These are phyloP conservation scores for Verbascum thapsus DNA, from an alignment of 257 asterid species.

Conservation along the genomic window DNA sequence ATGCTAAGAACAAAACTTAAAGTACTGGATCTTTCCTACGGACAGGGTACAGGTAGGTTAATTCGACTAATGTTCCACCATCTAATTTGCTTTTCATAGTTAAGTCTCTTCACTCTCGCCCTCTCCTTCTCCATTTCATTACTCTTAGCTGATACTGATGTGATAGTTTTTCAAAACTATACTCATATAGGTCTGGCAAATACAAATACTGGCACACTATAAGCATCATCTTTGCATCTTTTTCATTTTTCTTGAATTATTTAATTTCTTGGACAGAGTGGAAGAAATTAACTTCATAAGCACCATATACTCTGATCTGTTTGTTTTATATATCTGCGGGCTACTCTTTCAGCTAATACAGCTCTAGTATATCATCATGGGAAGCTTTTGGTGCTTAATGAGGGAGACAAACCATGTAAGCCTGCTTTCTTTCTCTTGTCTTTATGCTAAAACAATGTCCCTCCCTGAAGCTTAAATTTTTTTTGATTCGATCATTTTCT, in stretches of 20 bases:
- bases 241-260: neutral
- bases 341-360: constrained; percentile 77
- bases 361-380: constrained; percentile 88
- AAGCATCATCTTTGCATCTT: constrained; percentile 13
- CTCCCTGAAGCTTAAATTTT: constrained; percentile 2
- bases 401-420: constrained; percentile 96
- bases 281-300: constrained; percentile 15
- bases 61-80: constrained; percentile 16
- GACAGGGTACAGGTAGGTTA: constrained; percentile 74
- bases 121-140: neutral
- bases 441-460: constrained; percentile 7
- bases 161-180: neutral
- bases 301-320: neutral
- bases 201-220: constrained; percentile 4
- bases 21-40: constrained; percentile 74
- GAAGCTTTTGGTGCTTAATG: constrained; percentile 89
- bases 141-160: neutral
- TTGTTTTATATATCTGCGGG: constrained; percentile 16
- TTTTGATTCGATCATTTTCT: neutral
- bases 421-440: constrained; percentile 28
- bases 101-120: neutral
- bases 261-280: neutral
- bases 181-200: neutral
- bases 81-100: neutral
- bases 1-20: constrained; percentile 73